phyloP scores from a whole-genome alignment of 495 filamentous ascomycete genomes.

The Cryomyces minteri region DNA sequence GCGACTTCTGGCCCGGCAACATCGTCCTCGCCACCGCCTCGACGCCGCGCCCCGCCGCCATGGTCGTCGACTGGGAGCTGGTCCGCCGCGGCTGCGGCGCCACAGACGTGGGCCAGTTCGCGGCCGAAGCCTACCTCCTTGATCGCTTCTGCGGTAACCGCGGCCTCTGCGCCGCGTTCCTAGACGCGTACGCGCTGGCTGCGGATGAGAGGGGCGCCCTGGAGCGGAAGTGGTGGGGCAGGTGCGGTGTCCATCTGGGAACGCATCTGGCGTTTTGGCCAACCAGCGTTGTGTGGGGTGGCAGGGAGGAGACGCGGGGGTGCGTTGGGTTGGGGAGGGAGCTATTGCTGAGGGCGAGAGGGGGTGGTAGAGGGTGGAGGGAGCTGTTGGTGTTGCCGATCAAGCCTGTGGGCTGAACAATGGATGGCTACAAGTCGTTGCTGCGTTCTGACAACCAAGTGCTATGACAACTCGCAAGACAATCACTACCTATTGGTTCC shows the following conservation, averaged over 20 bases:
- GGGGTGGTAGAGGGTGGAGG: neutral
- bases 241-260: constrained; percentile 16
- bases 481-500: too few relatives aligned
- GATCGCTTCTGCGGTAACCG: constrained; percentile 18
- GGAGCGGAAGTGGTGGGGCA: constrained; percentile 10
- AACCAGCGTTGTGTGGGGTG: constrained; percentile 12
- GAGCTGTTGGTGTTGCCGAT: neutral
- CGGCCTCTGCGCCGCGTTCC: constrained; percentile 15
- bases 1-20: constrained; percentile 22
- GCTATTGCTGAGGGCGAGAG: constrained; percentile 7
- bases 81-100: constrained; percentile 16
- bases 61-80: constrained; percentile 23
- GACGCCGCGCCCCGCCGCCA: constrained; percentile 1
- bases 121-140: constrained; percentile 19
- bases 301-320: constrained; percentile 13
- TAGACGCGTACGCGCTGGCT: constrained; percentile 10
- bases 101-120: constrained; percentile 22
- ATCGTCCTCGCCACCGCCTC: constrained; percentile 3
- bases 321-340: constrained; percentile 12
- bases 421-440: too few relatives aligned
- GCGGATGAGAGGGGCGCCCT: neutral
- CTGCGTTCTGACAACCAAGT: too few relatives aligned
- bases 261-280: constrained; percentile 21
- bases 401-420: too few relatives aligned
- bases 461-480: too few relatives aligned